phyloP scores from a whole-genome alignment of 768 basidiomycete genomes.

The Coprinopsis cinerea region DNA sequence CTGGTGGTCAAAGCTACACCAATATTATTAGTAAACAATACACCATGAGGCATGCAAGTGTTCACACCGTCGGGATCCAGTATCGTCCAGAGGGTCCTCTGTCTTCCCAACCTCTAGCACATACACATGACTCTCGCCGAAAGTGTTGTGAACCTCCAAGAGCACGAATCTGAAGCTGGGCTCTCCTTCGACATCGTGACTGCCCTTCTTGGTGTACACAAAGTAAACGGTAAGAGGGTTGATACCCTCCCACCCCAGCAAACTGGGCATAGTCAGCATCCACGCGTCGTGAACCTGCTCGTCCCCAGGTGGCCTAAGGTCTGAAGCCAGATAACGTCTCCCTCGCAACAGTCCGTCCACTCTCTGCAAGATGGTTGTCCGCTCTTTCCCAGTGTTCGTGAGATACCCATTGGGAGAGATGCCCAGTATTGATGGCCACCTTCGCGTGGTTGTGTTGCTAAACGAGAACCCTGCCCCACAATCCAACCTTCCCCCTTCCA shows the following conservation, averaged over 20 bases:
- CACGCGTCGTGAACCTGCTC: slow-evolving; percentile 44
- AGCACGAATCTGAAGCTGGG: neutral
- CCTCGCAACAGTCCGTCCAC: slow-evolving; percentile 30
- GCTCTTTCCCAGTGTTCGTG: slow-evolving; percentile 16
- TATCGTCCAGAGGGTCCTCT: slow-evolving; percentile 31
- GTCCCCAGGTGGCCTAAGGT: slow-evolving; percentile 1
- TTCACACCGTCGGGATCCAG: slow-evolving; percentile 25
- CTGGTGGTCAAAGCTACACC: slow-evolving; percentile 47
- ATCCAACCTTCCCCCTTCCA: slow-evolving; percentile 45
- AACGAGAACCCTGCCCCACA: slow-evolving; percentile 47
- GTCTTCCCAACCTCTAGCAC: slow-evolving; percentile 39
- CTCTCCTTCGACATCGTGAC: neutral
- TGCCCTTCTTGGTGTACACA: slow-evolving; percentile 33
- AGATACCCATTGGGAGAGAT: slow-evolving; percentile 44
- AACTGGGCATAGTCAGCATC: slow-evolving; percentile 72
- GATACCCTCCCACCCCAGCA: slow-evolving; percentile 61
- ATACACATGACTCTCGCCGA: slow-evolving; percentile 63
- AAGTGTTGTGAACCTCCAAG: slow-evolving; percentile 62
- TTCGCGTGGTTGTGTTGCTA: slow-evolving; percentile 35
- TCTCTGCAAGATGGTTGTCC: slow-evolving; percentile 32
- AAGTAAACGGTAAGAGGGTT: slow-evolving; percentile 70
- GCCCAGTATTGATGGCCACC: slow-evolving; percentile 27
- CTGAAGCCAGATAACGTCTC: slow-evolving; percentile 17
- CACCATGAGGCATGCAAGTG: neutral
- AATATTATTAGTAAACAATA: neutral